Conservation (phyloP, 2,329 filamentous ascomycete species). For the Colletotrichum gloeosporioides region DNA sequence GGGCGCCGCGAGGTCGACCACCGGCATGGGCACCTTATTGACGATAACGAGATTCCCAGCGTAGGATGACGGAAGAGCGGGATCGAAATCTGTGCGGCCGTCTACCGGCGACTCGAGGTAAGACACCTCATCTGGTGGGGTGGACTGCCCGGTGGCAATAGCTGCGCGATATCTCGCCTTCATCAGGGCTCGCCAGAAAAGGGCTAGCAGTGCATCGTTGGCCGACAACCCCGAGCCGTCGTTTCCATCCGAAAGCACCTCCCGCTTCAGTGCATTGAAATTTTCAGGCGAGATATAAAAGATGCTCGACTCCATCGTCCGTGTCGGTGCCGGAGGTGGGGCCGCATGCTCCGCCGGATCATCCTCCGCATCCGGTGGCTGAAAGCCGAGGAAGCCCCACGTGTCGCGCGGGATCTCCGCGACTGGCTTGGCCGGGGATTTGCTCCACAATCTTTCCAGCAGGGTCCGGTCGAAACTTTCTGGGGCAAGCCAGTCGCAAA, state of each 20-base stretch:
- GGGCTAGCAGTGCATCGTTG: constrained; percentile 44
- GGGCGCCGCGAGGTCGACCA: constrained; percentile 30
- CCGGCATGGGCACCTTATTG: constrained; percentile 28
- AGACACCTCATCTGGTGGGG: constrained; percentile 28
- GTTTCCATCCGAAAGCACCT: constrained; percentile 28
- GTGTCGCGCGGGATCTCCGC: constrained; percentile 24
- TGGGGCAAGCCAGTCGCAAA: constrained; percentile 31
- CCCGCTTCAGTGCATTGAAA: constrained; percentile 33
- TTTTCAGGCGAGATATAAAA: neutral
- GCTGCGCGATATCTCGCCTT: constrained; percentile 38
- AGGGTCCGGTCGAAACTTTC: constrained; percentile 35
- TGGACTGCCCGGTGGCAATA: constrained; percentile 23
- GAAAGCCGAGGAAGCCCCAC: constrained; percentile 30
- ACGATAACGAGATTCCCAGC: constrained; percentile 33
- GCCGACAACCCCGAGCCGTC: constrained; percentile 32
- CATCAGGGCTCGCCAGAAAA: constrained; percentile 42
- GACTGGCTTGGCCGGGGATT: constrained; percentile 25
- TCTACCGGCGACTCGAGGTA: constrained; percentile 40
- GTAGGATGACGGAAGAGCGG: constrained; percentile 30
- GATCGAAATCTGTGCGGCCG: constrained; percentile 33
- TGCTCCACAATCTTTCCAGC: constrained; percentile 31
- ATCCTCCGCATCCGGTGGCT: constrained; percentile 5
- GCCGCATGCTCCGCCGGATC: neutral
- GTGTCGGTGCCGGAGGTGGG: neutral
- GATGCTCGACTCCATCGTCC: neutral